Conservation (phyloP, 805 yeast genomes). For the Scheffersomyces ergatensis region DNA sequence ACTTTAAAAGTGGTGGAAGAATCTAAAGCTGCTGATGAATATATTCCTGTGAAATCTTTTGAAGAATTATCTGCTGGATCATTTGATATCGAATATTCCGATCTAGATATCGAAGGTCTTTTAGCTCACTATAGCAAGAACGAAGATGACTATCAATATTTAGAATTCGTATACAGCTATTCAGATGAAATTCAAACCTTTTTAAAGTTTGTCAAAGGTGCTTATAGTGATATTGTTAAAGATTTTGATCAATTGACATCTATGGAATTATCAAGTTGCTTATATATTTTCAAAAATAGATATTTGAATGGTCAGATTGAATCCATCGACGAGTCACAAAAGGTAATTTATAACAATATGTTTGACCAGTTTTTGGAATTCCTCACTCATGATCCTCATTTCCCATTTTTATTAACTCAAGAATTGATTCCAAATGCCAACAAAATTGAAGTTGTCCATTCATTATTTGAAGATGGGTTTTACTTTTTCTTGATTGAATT, state of each 20-base stretch:
- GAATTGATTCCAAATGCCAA: constrained; percentile 9
- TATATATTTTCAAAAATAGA: constrained; percentile 23
- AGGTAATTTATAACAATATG: constrained; percentile 17
- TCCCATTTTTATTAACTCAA: constrained; percentile 16
- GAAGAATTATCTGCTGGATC: neutral
- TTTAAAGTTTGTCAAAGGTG: constrained; percentile 15
- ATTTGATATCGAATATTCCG: neutral
- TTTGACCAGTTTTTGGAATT: constrained; percentile 15
- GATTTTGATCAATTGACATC: constrained; percentile 21
- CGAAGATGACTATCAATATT: too few species aligned
- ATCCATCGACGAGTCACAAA: constrained; percentile 13
- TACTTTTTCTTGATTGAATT: constrained; percentile 16
- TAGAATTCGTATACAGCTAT: constrained; percentile 17
- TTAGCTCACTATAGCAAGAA: too few species aligned
- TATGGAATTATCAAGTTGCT: constrained; percentile 21
- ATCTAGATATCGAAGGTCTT: neutral
- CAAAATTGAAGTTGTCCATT: neutral
- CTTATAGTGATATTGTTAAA: constrained; percentile 18
- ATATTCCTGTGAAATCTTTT: neutral
- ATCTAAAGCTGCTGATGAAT: neutral
- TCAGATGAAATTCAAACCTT: constrained; percentile 16
- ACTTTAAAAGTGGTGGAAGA: too few species aligned
- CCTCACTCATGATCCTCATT: constrained; percentile 11
- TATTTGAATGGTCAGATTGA: constrained; percentile 14
- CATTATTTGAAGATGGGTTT: constrained; percentile 7